Base-by-base conservation (phyloP, 148 eudicot species). In the Chenopodium formosanum region DNA sequence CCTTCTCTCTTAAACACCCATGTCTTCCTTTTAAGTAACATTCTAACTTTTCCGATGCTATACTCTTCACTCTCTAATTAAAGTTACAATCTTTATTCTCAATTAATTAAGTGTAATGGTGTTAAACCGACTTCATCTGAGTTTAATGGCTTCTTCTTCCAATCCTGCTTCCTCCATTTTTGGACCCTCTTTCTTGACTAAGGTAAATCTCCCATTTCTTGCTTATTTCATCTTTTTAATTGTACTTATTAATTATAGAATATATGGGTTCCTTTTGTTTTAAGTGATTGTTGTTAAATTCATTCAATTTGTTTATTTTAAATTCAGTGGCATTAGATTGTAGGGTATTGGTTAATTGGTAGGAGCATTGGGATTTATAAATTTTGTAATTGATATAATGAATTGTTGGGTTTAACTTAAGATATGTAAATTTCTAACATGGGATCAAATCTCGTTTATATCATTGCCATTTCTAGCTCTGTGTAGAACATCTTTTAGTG, bases 121-220 rank as follows among this genome's bases (percentile, higher is more conserved):
- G 74, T 66, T 83, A 25, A 23, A 65, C 62, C 77, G 78, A 22
- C 58, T 83, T 78, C 68, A 83, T 1, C 79, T 29, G 48, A 79
- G 52, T 74, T 78, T 79, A 73, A 79, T 83, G 85, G 82, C 82
- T 17, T 9, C 82, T 20, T 63, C 52, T 73, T 66, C 22, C 27
- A 83, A 19, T 58, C 85, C 82, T 32, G 74, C 78, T 29, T 16
- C 67, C 53, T 65, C 79, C 47, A 75, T 83, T 37, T 83, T 81
- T 67, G 74, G 74, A n/a, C 79, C 83, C 68, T 75, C 66, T 65
- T 52, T 79, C 82, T 25, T 78, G 2, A 31, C 85, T 67, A 78
- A 78, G 82, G 85, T 83, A 78, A 2, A 20, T 34, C 4, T 58
- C n/a, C 19, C 7, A 17, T 17, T 37, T 16, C 23, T 32, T 12